phyloP scores from a whole-genome alignment of 2,329 filamentous ascomycete species.

The Lachnellula hyalina region DNA sequence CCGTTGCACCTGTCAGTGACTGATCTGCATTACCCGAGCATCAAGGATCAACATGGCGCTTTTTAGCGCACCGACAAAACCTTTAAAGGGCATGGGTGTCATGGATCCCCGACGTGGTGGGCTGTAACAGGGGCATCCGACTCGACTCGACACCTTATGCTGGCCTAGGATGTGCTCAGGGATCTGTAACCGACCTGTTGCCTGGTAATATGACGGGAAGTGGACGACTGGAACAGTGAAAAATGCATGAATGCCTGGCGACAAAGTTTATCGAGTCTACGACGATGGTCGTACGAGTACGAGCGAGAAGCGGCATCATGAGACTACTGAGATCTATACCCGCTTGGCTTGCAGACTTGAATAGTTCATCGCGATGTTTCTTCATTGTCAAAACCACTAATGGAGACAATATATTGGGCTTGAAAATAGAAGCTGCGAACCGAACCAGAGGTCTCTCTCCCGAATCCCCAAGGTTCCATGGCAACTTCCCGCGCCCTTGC shows the following conservation, averaged over 20 bases:
- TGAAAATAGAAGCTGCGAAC: background rate
- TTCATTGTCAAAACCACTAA: background rate
- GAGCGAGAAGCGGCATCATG: constrained; percentile 3
- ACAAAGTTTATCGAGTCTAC: constrained; percentile 1
- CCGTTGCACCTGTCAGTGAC: constrained; percentile 24
- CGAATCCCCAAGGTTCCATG: background rate
- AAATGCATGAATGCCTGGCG: constrained; percentile 4
- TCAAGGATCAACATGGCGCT: constrained; percentile 29
- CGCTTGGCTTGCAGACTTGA: no score
- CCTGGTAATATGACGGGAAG: constrained; percentile 1
- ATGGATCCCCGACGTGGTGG: constrained; percentile 16
- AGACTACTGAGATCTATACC: background rate
- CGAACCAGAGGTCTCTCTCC: background rate
- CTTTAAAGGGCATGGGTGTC: constrained; percentile 15
- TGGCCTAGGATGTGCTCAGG: constrained; percentile 24
- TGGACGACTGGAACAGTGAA: background rate
- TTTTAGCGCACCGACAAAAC: constrained; percentile 24
- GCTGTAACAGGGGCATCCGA: constrained; percentile 20
- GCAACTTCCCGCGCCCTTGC: constrained; percentile 11
- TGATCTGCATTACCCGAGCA: constrained; percentile 30
- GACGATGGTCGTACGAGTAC: constrained; percentile 4
- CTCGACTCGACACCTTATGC: constrained; percentile 22
- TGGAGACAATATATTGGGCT: background rate
- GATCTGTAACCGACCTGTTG: constrained; percentile 22
- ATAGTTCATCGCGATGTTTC: background rate